A percentile compares a stretch with the other conserved stretches of the same genome.
These are phyloP conservation scores for Asterochloris sp. DNA, from an alignment of 139 green algal genomes.

Conservation along the genomic window DNA sequence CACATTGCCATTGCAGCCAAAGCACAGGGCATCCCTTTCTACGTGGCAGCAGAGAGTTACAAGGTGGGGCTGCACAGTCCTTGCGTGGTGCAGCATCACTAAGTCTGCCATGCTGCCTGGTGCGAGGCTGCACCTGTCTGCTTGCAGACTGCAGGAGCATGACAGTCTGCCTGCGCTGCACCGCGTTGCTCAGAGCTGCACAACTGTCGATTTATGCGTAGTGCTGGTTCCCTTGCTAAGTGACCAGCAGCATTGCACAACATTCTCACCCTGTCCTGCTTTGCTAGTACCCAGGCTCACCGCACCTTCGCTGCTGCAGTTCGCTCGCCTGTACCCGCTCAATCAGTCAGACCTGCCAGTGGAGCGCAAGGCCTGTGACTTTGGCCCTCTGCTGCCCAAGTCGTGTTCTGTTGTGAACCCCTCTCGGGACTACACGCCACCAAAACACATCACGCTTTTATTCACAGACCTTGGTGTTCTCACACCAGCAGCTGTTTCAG, in stretches of 20 bases:
- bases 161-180: not conserved
- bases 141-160: not conserved
- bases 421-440: constrained; percentile 91
- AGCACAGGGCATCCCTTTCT: constrained; percentile 82
- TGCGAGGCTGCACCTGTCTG: too few species aligned
- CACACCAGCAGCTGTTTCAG: constrained; percentile 89
- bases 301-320: constrained; percentile 30
- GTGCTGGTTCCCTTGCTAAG: too few species aligned
- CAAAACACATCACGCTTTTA: constrained; percentile 81
- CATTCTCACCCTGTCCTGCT: too few species aligned
- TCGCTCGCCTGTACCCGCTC: constrained; percentile 74
- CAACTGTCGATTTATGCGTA: too few species aligned
- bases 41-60: constrained; percentile 93
- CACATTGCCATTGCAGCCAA: constrained; percentile 67
- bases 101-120: too few species aligned
- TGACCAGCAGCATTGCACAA: too few species aligned
- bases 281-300: too few species aligned
- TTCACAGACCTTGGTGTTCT: constrained; percentile 88
- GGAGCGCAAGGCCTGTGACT: constrained; percentile 76
- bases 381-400: constrained; percentile 70
- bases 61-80: constrained; percentile 48
- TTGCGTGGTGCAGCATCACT: not conserved
- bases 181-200: too few species aligned
- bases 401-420: constrained; percentile 74
- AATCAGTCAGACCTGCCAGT: constrained; percentile 75